Percentiles rank a stretch among this genome's conserved stretches.
These are phyloP conservation scores for Sordariomycetes sp. DNA, from an alignment of 2,329 filamentous ascomycete species.

Conservation along the genomic window DNA sequence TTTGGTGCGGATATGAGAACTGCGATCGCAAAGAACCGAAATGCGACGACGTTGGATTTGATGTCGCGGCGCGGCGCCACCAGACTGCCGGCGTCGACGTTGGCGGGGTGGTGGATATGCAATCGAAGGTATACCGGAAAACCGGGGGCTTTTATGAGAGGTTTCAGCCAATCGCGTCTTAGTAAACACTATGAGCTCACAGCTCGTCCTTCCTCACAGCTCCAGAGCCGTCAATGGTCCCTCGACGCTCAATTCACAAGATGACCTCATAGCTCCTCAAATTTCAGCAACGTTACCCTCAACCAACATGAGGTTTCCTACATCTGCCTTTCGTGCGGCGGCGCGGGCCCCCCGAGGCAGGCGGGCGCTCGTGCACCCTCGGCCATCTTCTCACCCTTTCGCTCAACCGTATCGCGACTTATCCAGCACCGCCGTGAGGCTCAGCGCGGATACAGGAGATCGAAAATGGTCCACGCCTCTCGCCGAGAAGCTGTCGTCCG, in stretches of 20 bases:
- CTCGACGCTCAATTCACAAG: neutral
- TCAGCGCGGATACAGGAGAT: conserved; percentile 16
- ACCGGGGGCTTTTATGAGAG: neutral
- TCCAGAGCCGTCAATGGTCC: neutral
- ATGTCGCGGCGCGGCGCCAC: neutral
- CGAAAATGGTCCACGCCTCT: conserved; percentile 86
- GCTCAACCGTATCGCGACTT: neutral
- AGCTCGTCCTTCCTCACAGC: neutral
- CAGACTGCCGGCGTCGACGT: neutral
- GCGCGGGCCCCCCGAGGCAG: neutral
- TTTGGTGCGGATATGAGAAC: neutral
- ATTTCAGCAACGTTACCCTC: neutral
- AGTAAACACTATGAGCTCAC: neutral
- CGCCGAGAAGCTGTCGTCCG: conserved; percentile 75
- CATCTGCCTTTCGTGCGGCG: neutral
- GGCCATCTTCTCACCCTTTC: neutral
- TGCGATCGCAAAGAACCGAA: neutral
- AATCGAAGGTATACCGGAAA: conserved; percentile 4
- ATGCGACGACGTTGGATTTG: neutral
- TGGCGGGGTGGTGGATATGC: neutral
- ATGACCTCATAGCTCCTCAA: neutral
- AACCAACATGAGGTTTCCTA: neutral
- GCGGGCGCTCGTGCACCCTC: neutral
- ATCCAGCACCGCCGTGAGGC: conserved; percentile 1
- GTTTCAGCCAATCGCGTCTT: neutral